Base-by-base conservation (phyloP, 176 grass and related monocot species). In the Oryza australiensis region DNA sequence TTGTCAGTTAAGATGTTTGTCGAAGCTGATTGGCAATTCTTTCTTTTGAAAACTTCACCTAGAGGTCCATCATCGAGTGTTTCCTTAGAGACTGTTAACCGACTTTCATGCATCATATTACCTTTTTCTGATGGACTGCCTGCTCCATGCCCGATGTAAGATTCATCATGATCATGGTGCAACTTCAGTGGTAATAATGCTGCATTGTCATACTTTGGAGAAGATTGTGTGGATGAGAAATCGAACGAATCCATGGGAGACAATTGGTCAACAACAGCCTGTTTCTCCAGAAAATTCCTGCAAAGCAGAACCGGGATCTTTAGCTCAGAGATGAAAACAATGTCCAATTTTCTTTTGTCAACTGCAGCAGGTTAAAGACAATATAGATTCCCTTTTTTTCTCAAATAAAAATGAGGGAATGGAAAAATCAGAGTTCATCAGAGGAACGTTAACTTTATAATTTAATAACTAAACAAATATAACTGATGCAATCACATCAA, bases 21-120 rank as follows among this genome's bases (percentile, higher is more conserved):
- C 72, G 82, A 94, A 22, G 77, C 49, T 60, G 72, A 70, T 37
- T 76, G 86, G 27, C 66, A 88, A 80, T 71, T 92, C 57, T 80
- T 94, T 51, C 70, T 90, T 78, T 79, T 89, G 83, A 94, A 88
- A 72, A 92, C 90, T 84, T 97, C 94, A 26, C 92, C 94, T 63
- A 97, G 68, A 80, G 94, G 94, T 30, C 94, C 94, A n/a, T 88
- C 92, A 20, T 94, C 80, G 53, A 91, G 88, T 70, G 94, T 87
- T 68, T 92, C 94, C 83, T 88, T 87, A 16, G 73, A 87, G 37
- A 92, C 67, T 6, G 86, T 83, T 73, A 84, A 82, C 60, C 67
- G 84, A 83, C 41, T 77, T 80, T 84, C 70, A 0, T 88, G 79
- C 4, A 3, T n/a, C 29, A 46, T 65, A 14, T 23, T 75, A 64